Evolutionary conservation across 768 basidiomycete species (phyloP), one percentile per base, ranked within the genome.

Genomic region (Phanerochaete carnosa): DNA sequence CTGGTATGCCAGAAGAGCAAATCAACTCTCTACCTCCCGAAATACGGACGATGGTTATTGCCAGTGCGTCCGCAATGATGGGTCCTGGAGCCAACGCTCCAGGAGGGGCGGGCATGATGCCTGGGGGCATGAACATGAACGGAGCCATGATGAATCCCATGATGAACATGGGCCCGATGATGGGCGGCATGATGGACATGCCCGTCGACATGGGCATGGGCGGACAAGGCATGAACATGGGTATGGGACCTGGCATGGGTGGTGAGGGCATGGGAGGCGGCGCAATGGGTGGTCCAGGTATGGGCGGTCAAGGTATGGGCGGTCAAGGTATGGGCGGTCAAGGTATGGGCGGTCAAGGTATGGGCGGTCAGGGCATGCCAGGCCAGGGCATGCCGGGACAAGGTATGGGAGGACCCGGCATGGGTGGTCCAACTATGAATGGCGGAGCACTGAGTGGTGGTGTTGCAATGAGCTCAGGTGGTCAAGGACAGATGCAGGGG

Each of bases 11-110:
- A 49, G 93, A 94, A 73, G 91, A 90, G 56, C 90, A 90, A 69
- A 79, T 92, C 43, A 79, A 85, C 29, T 85, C 84, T 33, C 81
- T 95, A 39, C 92, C 91, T 9, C 85, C 88, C 0, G 92, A 94
- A 60, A 80, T 93, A 59, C 87, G 91, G 39, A 86, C 88, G 61
- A 93, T 93, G 89, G 89, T 93, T 56, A 90, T 94, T 85, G 88
- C 90, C 8, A 87, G 89, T 19, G 85, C 90, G 62, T 85, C 84
- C 23, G 83, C 88, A 9, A 86, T 92, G 83, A 89, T 91, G 89
- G 82, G 82, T 59, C 80, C 80, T 60, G 85, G 77, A n/a, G 80
- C 66, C 30, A 75, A 74, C 22, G 83, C 78, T 61, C 74, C 80
- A 5, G 82, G 70, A 35, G 65, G 73, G 55, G 75, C 65, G 45